Conservation (phyloP, 331 rosid species). For the Prunus yedoensis region DNA sequence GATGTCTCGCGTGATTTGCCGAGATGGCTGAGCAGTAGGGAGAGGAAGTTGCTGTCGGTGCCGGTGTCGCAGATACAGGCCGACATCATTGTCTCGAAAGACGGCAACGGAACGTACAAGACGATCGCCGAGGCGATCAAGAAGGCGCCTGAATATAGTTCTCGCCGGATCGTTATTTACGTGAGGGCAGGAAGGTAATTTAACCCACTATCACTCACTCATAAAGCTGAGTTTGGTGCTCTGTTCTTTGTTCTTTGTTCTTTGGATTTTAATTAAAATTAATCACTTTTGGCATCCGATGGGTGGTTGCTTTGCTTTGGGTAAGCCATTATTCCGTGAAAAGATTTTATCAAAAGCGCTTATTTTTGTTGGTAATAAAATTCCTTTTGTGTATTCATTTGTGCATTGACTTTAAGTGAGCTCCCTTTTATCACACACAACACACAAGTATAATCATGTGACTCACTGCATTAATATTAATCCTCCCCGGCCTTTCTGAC, state of each 20-base stretch:
- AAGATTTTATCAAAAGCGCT: not conserved
- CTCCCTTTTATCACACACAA: not conserved
- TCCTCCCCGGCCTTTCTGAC: too few relatives aligned
- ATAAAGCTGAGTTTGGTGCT: not conserved
- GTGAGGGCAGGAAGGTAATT: slow-evolving; percentile 90
- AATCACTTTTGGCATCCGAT: not conserved
- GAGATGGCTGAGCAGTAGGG: slow-evolving; percentile 55
- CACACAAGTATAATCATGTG: slow-evolving; percentile 6
- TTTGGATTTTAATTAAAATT: slow-evolving; percentile 14
- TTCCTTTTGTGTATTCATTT: slow-evolving; percentile 14
- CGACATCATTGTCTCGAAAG: slow-evolving; percentile 58
- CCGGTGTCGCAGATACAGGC: slow-evolving; percentile 64
- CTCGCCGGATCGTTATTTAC: slow-evolving; percentile 60
- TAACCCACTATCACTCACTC: not conserved
- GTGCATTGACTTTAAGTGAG: slow-evolving; percentile 30
- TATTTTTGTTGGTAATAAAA: not conserved
- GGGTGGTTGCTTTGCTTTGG: not conserved
- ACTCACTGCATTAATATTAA: too few relatives aligned
- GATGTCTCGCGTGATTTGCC: slow-evolving; percentile 49
- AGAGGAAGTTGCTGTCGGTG: slow-evolving; percentile 52
- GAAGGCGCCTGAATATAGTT: slow-evolving; percentile 55
- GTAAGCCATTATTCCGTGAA: not conserved
- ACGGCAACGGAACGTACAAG: slow-evolving; percentile 62
- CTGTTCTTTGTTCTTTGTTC: not conserved
- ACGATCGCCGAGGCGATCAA: slow-evolving; percentile 80